Percentiles rank a stretch among this genome's conserved stretches.
Conservation (phyloP, 2,329 filamentous ascomycete genomes). For the Apiospora kogelbergensis region DNA sequence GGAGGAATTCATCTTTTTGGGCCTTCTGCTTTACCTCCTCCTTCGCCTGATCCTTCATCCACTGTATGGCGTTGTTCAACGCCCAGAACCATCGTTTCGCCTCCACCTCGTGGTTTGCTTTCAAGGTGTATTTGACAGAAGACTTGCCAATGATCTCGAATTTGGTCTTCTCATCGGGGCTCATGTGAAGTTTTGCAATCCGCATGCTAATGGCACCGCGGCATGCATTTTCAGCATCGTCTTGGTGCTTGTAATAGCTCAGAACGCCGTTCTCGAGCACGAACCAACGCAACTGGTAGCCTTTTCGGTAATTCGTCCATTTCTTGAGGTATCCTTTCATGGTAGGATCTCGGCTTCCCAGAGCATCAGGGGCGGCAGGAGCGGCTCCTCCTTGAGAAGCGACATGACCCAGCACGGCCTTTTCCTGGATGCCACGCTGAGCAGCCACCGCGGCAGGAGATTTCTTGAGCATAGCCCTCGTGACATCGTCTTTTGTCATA, state of each 20-base stretch:
- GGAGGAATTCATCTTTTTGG: constrained; percentile 72
- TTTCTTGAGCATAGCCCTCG: constrained; percentile 83
- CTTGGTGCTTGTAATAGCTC: constrained; percentile 99
- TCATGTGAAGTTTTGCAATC: constrained; percentile 93
- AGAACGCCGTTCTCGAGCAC: constrained; percentile 95
- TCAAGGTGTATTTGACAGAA: constrained; percentile 96
- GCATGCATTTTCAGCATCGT: constrained; percentile 93
- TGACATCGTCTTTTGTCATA: constrained; percentile 91
- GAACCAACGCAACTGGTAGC: constrained; percentile 97
- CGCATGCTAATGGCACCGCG: constrained; percentile 98
- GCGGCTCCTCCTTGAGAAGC: constrained; percentile 54
- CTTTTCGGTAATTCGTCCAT: constrained; percentile 98
- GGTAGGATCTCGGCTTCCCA: constrained; percentile 84
- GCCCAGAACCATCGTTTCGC: constrained; percentile 99
- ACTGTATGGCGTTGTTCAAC: constrained; percentile 97
- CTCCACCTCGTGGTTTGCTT: constrained; percentile 97
- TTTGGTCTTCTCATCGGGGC: constrained; percentile 92
- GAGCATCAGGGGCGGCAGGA: constrained; percentile 55
- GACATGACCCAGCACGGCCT: constrained; percentile 82
- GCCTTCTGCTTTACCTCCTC: constrained; percentile 80
- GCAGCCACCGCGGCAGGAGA: constrained; percentile 93
- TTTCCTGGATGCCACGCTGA: constrained; percentile 94
- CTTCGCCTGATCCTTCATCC: constrained; percentile 94
- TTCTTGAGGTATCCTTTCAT: constrained; percentile 99
- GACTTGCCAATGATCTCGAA: constrained; percentile 99